Evolutionary conservation across 129 eudicot genomes (phyloP).

Genomic region (Logfia minima): DNA sequence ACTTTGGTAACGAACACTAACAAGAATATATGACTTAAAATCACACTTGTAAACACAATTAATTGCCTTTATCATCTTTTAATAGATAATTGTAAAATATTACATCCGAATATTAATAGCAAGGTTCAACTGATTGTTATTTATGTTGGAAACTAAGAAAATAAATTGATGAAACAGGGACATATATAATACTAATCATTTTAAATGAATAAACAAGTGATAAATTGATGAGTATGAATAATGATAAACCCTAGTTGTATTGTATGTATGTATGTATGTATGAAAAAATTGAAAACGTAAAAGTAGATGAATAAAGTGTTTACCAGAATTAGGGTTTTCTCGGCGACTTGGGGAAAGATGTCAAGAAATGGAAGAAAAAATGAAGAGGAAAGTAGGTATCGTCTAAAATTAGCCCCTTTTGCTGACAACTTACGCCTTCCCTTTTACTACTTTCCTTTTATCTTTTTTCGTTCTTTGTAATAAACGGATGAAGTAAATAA

Average conservation of each 20-base stretch:
- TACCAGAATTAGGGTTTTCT: slow-evolving; percentile 37
- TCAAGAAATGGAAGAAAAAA: slow-evolving; percentile 19
- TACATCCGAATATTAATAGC: background rate
- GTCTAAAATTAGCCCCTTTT: slow-evolving; percentile 22
- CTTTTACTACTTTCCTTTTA: background rate
- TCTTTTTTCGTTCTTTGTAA: too few relatives aligned
- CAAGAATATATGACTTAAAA: background rate
- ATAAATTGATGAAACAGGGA: background rate
- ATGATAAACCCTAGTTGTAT: slow-evolving; percentile 15
- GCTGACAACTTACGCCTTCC: slow-evolving; percentile 26
- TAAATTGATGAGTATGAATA: background rate
- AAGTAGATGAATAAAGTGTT: slow-evolving; percentile 15
- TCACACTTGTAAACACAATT: background rate
- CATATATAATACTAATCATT: background rate
- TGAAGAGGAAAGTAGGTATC: slow-evolving; percentile 12
- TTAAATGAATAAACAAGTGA: background rate
- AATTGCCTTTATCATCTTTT: slow-evolving; percentile 1
- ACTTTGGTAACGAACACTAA: background rate
- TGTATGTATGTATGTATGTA: background rate
- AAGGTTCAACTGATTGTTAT: slow-evolving; percentile 1
- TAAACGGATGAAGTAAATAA: too few relatives aligned
- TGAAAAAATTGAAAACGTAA: slow-evolving; percentile 1
- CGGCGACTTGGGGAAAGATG: slow-evolving; percentile 35
- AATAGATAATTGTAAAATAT: background rate
- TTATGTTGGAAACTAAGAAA: slow-evolving; percentile 7